These are phyloP conservation scores for Cercospora sojina DNA, from an alignment of 2,329 filamentous ascomycete genomes.

Conservation along the genomic window DNA sequence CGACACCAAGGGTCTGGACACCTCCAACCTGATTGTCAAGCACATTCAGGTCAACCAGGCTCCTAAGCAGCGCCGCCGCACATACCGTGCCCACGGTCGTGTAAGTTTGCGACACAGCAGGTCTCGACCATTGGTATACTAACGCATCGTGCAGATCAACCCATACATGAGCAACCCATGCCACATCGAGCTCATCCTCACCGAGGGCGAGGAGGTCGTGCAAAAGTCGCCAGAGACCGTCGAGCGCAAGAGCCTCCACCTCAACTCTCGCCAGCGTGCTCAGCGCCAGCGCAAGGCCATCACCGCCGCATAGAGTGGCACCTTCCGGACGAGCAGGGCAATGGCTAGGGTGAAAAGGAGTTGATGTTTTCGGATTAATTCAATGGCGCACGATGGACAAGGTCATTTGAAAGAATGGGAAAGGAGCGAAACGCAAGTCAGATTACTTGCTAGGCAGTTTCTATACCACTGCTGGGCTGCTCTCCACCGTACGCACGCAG, in stretches of 20 bases:
- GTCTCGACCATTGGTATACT: not conserved
- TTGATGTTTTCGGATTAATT: not conserved
- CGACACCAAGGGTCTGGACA: constrained; percentile 96
- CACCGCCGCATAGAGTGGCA: constrained; percentile 42
- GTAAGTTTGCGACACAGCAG: constrained; percentile 61
- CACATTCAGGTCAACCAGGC: constrained; percentile 99
- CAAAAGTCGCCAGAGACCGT: constrained; percentile 77
- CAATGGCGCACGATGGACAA: constrained; percentile 1
- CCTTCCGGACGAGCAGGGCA: not conserved
- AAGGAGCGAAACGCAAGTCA: not conserved
- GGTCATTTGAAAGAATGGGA: not conserved
- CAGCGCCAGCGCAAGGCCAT: constrained; percentile 61
- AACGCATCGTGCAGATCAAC: constrained; percentile 72
- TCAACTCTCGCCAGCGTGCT: constrained; percentile 92
- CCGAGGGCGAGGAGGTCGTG: constrained; percentile 93
- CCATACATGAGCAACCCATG: constrained; percentile 99
- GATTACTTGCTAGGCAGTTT: not conserved
- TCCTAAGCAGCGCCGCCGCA: constrained; percentile 97
- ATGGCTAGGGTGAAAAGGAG: constrained; percentile 1
- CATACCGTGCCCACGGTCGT: constrained; percentile 99
- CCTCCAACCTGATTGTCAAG: constrained; percentile 96
- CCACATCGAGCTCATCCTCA: constrained; percentile 99
- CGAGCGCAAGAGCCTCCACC: constrained; percentile 58
- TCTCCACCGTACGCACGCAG: not conserved
- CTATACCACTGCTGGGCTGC: not conserved